Percentiles rank a stretch among this genome's conserved stretches.
phyloP scores from a whole-genome alignment of 1,139 yeast genomes.

The Yamadazyma triangularis region DNA sequence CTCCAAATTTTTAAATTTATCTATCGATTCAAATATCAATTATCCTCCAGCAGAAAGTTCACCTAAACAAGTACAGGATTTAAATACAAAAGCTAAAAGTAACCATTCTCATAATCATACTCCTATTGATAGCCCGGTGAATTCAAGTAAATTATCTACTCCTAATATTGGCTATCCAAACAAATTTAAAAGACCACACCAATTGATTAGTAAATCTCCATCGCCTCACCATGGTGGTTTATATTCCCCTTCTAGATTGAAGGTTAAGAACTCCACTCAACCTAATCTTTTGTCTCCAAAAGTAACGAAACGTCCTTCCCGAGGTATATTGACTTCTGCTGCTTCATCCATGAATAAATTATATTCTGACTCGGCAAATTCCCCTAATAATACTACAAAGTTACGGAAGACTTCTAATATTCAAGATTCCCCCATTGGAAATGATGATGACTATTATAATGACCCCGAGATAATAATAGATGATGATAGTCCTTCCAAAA shows the following conservation, averaged over 20 bases:
- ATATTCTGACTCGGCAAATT: neutral
- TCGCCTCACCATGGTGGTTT: slow-evolving; percentile 22
- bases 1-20: slow-evolving; percentile 43
- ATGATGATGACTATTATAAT: slow-evolving; percentile 25
- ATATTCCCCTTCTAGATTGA: neutral
- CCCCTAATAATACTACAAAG: slow-evolving; percentile 5
- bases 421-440: slow-evolving; percentile 9
- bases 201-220: slow-evolving; percentile 43
- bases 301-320: neutral
- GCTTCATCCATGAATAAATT: neutral
- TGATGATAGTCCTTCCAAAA: slow-evolving; percentile 27
- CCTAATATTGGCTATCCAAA: slow-evolving; percentile 16
- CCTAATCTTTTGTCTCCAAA: neutral
- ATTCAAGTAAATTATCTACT: slow-evolving; percentile 11
- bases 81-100: slow-evolving; percentile 19
- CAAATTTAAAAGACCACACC: slow-evolving; percentile 46
- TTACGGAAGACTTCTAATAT: slow-evolving; percentile 14
- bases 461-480: slow-evolving; percentile 27
- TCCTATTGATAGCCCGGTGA: slow-evolving; percentile 17
- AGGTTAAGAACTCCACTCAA: slow-evolving; percentile 8
- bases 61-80: slow-evolving; percentile 23
- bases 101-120: slow-evolving; percentile 14
- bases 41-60: slow-evolving; percentile 16
- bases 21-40: slow-evolving; percentile 25
- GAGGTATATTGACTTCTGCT: neutral